These are phyloP conservation scores for Epichloe baconii DNA, from an alignment of 2,329 filamentous ascomycete species.

Conservation along the genomic window DNA sequence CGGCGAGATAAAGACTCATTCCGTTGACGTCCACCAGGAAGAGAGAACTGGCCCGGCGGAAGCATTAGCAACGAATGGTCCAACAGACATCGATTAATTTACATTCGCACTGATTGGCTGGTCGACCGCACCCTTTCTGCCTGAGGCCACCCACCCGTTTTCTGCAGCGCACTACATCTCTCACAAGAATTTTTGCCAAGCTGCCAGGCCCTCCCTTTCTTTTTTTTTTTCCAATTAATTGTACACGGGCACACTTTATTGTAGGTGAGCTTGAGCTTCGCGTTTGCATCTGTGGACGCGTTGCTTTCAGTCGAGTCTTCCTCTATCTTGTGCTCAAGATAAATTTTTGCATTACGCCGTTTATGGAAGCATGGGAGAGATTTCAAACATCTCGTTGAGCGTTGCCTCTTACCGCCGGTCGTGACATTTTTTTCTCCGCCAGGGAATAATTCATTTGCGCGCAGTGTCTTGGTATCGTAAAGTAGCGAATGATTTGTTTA, in stretches of 20 bases:
- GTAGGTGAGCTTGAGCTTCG: constrained; percentile 51
- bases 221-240: constrained; percentile 38
- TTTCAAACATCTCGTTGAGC: constrained; percentile 39
- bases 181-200: constrained; percentile 11
- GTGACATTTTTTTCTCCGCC: constrained; percentile 34
- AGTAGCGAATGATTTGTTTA: not conserved
- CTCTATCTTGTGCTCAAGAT: constrained; percentile 64
- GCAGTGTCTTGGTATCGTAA: not conserved
- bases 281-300: constrained; percentile 21
- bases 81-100: constrained; percentile 28
- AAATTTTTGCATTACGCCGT: constrained; percentile 38
- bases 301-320: constrained; percentile 46
- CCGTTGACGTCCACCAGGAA: constrained; percentile 25
- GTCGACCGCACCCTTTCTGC: not conserved
- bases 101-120: constrained; percentile 29
- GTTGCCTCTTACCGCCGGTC: constrained; percentile 61
- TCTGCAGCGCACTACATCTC: constrained; percentile 5
- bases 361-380: constrained; percentile 61
- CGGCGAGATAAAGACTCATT: constrained; percentile 25
- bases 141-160: constrained; percentile 3
- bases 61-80: constrained; percentile 18
- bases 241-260: constrained; percentile 60
- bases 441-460: too few relatives aligned
- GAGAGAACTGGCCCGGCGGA: constrained; percentile 24
- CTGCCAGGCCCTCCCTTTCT: constrained; percentile 11